phyloP scores from a whole-genome alignment of 805 yeast species.

The Metschnikowia aberdeeniae region DNA sequence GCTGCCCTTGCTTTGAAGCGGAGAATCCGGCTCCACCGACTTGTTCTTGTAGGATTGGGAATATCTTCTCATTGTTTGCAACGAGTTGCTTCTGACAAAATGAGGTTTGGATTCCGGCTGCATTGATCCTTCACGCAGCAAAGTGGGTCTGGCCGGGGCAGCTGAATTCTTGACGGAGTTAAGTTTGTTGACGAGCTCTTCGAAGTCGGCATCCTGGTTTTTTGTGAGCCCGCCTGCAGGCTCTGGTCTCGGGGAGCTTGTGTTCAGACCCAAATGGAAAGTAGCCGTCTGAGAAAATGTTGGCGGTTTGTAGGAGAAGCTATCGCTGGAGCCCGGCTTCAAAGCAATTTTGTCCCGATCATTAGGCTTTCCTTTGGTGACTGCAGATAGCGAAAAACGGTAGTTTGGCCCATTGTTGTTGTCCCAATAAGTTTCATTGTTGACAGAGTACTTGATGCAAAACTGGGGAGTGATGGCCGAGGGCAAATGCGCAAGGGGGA shows the following conservation, averaged over 20 bases:
- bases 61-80: constrained; percentile 15
- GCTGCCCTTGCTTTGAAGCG: constrained; percentile 2
- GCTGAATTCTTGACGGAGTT: constrained; percentile 7
- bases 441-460: constrained; percentile 31
- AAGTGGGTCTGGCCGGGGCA: constrained; percentile 1
- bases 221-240: not conserved
- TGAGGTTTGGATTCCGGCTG: not conserved
- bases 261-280: not conserved
- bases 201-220: constrained; percentile 5
- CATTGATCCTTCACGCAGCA: not conserved
- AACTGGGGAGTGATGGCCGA: constrained; percentile 30
- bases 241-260: constrained; percentile 1
- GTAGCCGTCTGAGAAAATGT: constrained; percentile 5
- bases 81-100: not conserved
- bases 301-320: constrained; percentile 14
- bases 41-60: constrained; percentile 27
- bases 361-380: constrained; percentile 3
- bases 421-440: constrained; percentile 33
- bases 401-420: constrained; percentile 34
- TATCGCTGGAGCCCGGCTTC: constrained; percentile 5
- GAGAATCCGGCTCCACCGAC: constrained; percentile 5
- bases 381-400: constrained; percentile 26
- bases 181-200: constrained; percentile 14
- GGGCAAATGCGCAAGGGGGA: constrained; percentile 37
- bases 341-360: constrained; percentile 6